phyloP scores from a whole-genome alignment of 2,329 filamentous ascomycete genomes.

The Orbilia quercus region DNA sequence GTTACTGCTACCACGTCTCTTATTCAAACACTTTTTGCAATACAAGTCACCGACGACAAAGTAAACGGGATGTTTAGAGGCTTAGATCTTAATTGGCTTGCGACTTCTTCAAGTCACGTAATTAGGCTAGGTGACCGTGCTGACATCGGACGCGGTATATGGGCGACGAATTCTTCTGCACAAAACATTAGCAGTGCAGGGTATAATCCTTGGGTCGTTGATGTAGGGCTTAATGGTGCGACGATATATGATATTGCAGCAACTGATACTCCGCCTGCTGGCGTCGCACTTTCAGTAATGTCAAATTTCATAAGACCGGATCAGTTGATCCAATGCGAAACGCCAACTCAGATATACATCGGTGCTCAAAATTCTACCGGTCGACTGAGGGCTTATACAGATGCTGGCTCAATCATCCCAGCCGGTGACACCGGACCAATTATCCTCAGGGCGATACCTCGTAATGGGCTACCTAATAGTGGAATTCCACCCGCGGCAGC shows the following conservation, averaged over 20 bases:
- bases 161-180: not conserved
- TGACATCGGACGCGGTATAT: slow-evolving; percentile 2
- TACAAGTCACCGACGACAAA: slow-evolving; percentile 3
- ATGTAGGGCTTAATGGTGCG: not conserved
- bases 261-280: not conserved
- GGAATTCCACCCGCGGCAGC: not conserved
- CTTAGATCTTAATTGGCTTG: not conserved
- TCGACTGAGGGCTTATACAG: not conserved
- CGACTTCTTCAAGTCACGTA: not conserved
- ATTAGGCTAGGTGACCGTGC: not conserved
- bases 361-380: slow-evolving; percentile 4
- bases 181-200: too few species aligned
- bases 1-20: not conserved
- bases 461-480: not conserved
- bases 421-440: slow-evolving; percentile 4
- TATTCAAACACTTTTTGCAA: not conserved
- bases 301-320: not conserved
- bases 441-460: slow-evolving; percentile 5
- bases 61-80: slow-evolving; percentile 8
- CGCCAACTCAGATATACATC: not conserved
- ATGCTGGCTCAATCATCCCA: not conserved
- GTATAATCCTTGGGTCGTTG: too few species aligned
- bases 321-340: not conserved
- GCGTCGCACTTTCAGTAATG: not conserved
- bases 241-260: not conserved